These are phyloP conservation scores for Phycomyces blakesleeanus DNA, from an alignment of 192 early-diverging fungal genomes.

Conservation along the genomic window DNA sequence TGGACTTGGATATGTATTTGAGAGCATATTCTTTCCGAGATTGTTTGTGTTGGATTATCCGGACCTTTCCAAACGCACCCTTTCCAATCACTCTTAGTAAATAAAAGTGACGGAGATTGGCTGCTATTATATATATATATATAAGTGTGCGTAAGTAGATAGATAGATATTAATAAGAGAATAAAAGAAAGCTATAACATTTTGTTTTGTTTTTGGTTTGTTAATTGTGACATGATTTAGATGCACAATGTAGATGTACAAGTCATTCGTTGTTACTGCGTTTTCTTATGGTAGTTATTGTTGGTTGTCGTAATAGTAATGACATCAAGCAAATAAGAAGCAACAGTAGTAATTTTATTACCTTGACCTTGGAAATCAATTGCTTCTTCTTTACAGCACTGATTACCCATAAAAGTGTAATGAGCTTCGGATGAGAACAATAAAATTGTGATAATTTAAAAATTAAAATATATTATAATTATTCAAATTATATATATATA, in stretches of 20 bases:
- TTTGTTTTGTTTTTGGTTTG: no score
- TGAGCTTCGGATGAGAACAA: no score
- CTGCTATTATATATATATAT: no score
- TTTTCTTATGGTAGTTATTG: no score
- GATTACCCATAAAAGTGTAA: conserved; percentile 16
- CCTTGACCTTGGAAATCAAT: conserved; percentile 20
- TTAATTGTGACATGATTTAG: not conserved
- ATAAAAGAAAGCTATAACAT: no score
- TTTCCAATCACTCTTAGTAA: conserved; percentile 72
- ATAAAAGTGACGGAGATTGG: conserved; percentile 58
- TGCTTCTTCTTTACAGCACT: conserved; percentile 23
- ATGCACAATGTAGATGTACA: no score
- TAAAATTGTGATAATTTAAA: no score
- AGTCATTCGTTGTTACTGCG: no score
- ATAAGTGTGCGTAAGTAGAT: no score
- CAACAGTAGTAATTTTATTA: not conserved
- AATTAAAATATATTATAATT: not conserved
- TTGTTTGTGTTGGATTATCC: conserved; percentile 74
- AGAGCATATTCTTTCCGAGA: conserved; percentile 70
- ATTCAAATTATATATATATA: conserved; percentile 4
- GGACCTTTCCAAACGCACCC: conserved; percentile 88
- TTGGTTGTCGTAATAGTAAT: no score
- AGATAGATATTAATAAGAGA: no score
- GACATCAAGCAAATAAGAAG: no score
- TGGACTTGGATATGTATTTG: conserved; percentile 84